These are phyloP conservation scores for Trypanosoma boissoni DNA, from an alignment of 208 protist genomes.

Conservation along the genomic window DNA sequence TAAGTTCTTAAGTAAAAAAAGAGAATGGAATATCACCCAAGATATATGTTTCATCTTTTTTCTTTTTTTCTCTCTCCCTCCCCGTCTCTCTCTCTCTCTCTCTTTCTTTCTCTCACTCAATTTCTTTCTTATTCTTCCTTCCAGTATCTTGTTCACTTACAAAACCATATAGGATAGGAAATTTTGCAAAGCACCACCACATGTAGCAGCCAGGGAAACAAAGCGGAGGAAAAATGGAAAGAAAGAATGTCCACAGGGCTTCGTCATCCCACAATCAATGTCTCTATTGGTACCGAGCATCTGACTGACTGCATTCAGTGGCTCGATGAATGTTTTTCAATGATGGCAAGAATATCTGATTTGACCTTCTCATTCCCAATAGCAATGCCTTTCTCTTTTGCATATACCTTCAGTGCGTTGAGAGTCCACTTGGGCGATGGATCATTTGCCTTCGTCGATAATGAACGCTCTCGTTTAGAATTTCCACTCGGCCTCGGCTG, in stretches of 20 bases:
- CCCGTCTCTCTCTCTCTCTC: neutral
- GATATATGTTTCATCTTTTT: neutral
- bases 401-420: constrained; percentile 55
- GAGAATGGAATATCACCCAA: neutral
- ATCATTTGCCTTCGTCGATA: constrained; percentile 20
- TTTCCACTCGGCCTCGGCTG: neutral
- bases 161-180: too few species aligned
- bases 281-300: neutral
- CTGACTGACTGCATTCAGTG: neutral
- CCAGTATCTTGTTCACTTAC: constrained; percentile 2
- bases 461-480: constrained; percentile 17
- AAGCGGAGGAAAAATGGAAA: neutral
- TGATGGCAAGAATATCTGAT: constrained; percentile 58
- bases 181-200: too few species aligned
- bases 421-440: constrained; percentile 61
- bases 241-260: neutral
- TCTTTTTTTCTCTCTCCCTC: constrained; percentile 1
- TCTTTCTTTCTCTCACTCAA: neutral
- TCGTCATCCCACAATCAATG: neutral
- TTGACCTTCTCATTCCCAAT: constrained; percentile 45
- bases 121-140: neutral
- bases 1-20: too few species aligned
- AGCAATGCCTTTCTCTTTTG: constrained; percentile 53
- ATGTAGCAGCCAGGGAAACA: too few species aligned
- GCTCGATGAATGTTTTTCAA: constrained; percentile 18